These are phyloP conservation scores for Verticillium isaacii DNA, from an alignment of 2,329 filamentous ascomycete genomes.

Conservation along the genomic window DNA sequence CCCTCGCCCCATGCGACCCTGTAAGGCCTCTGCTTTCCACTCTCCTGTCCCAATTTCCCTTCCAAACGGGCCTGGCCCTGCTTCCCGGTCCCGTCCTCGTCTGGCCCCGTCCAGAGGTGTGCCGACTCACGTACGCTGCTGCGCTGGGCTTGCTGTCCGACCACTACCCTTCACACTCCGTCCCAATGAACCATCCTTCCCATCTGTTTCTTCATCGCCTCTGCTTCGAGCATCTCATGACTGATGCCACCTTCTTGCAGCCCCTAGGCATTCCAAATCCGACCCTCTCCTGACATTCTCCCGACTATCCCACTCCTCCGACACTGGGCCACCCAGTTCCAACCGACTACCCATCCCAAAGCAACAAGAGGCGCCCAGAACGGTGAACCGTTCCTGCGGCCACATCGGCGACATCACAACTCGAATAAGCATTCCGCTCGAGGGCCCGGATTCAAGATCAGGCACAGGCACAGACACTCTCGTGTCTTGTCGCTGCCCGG, in stretches of 20 bases:
- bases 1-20: conserved; percentile 30
- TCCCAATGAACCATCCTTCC: not conserved
- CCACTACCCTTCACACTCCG: not conserved
- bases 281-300: not conserved
- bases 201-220: not conserved
- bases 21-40: not conserved
- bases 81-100: not conserved
- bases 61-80: not conserved
- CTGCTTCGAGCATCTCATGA: not conserved
- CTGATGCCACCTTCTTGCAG: not conserved
- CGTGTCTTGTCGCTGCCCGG: not conserved
- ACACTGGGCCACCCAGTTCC: not conserved
- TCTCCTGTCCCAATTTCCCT: not conserved
- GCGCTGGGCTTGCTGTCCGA: not conserved
- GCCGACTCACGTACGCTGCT: not conserved
- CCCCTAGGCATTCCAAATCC: not conserved
- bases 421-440: not conserved
- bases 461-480: not conserved
- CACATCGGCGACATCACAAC: not conserved
- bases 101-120: not conserved
- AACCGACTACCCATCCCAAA: not conserved
- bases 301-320: not conserved
- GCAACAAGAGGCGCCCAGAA: not conserved
- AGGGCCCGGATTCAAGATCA: not conserved
- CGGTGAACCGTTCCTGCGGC: not conserved